These are phyloP conservation scores for Fusarium scirpi DNA, from an alignment of 2,329 filamentous ascomycete genomes.

Conservation along the genomic window DNA sequence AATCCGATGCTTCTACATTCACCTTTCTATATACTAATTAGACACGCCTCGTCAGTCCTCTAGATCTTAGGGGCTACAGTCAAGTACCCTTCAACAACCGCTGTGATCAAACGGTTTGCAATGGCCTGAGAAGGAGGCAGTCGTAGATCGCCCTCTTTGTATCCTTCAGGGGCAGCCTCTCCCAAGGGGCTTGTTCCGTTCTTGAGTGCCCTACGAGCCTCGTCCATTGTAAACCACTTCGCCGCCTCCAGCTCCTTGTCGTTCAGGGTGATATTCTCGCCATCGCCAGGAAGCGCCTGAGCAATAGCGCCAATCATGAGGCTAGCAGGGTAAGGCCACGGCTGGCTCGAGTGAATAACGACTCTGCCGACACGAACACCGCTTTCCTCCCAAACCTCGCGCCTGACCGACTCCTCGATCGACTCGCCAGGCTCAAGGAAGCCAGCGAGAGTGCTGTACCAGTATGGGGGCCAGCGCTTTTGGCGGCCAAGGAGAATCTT, in stretches of 20 bases:
- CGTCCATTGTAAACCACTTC: conserved; percentile 86
- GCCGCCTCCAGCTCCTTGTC: conserved; percentile 93
- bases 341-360: conserved; percentile 84
- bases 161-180: conserved; percentile 71
- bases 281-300: conserved; percentile 77
- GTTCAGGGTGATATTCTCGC: conserved; percentile 86
- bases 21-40: background rate
- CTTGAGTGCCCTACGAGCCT: conserved; percentile 79
- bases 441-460: conserved; percentile 90
- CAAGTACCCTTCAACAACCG: conserved; percentile 82
- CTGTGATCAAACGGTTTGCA: conserved; percentile 86
- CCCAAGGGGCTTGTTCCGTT: conserved; percentile 75
- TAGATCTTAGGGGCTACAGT: conserved; percentile 66
- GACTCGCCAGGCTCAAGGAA: conserved; percentile 89
- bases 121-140: conserved; percentile 90
- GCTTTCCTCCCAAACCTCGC: conserved; percentile 89
- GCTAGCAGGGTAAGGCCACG: conserved; percentile 88
- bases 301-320: conserved; percentile 90
- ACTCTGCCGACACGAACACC: conserved; percentile 82
- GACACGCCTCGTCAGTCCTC: background rate
- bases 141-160: conserved; percentile 81
- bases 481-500: conserved; percentile 86
- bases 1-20: conserved; percentile 13
- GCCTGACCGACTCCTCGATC: conserved; percentile 83
- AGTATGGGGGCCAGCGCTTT: conserved; percentile 83